These are phyloP conservation scores for Phyllosticta ampelicida DNA, from an alignment of 2,329 filamentous ascomycete species.

Conservation along the genomic window DNA sequence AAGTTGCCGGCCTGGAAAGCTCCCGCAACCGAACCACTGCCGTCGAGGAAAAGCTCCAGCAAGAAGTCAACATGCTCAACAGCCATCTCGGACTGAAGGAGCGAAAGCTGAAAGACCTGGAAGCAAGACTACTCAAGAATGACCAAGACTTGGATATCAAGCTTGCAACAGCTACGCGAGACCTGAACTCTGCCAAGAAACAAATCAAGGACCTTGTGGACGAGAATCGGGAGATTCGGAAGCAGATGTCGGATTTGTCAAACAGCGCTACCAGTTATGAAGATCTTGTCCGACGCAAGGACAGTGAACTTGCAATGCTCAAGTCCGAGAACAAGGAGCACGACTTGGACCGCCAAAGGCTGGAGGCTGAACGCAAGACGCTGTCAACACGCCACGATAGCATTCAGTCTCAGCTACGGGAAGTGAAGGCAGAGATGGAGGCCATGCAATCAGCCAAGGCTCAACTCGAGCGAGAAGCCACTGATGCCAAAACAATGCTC, in stretches of 20 bases:
- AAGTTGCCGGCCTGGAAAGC: conserved; percentile 59
- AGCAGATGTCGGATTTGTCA: conserved; percentile 77
- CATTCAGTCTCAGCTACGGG: conserved; percentile 62
- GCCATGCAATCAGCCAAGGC: conserved; percentile 74
- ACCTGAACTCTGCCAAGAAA: conserved; percentile 61
- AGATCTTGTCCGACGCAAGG: conserved; percentile 83
- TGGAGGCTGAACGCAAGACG: conserved; percentile 67
- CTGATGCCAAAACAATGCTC: conserved; percentile 75
- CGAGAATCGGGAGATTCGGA: conserved; percentile 73
- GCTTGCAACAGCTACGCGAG: conserved; percentile 64
- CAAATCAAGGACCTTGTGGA: conserved; percentile 66
- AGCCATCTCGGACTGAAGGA: conserved; percentile 86
- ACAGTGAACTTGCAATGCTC: conserved; percentile 80
- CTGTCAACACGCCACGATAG: conserved; percentile 69
- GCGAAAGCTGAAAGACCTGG: conserved; percentile 77
- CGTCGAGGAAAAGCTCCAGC: conserved; percentile 64
- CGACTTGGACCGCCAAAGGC: conserved; percentile 65
- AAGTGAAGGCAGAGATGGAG: conserved; percentile 79
- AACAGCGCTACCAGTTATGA: conserved; percentile 92
- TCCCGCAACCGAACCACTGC: conserved; percentile 62
- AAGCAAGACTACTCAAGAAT: conserved; percentile 68
- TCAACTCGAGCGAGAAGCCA: conserved; percentile 78
- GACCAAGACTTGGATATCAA: conserved; percentile 88
- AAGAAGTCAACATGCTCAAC: conserved; percentile 82
- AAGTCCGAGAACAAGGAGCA: conserved; percentile 75